Percentiles rank a stretch among this genome's conserved stretches.
phyloP scores from a whole-genome alignment of 169 alveolate species.

The Plasmodium blacklocki region DNA sequence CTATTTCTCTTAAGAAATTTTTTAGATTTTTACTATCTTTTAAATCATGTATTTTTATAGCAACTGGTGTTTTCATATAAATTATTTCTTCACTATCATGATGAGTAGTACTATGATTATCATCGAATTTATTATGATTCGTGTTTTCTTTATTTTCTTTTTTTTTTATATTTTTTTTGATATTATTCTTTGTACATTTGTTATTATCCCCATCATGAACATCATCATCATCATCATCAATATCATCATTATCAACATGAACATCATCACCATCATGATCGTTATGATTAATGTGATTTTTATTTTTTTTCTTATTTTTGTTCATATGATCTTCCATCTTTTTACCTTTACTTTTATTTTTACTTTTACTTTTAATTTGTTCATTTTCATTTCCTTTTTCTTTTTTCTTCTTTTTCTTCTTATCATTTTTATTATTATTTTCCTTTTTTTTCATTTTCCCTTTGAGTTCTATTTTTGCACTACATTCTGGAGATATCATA shows the following conservation, averaged over 20 bases:
- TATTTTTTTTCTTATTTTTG: neutral
- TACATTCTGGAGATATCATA: neutral
- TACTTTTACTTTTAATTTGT: neutral
- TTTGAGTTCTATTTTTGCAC: neutral
- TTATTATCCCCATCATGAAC: no score
- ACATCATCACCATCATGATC: neutral
- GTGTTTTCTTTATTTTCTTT: neutral
- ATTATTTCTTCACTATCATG: constrained; percentile 19
- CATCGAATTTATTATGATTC: no score
- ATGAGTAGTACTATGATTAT: neutral
- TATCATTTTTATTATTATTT: neutral
- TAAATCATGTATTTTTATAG: constrained; percentile 68
- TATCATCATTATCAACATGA: neutral
- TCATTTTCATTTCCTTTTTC: neutral
- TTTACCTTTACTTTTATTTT: neutral
- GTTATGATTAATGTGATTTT: no score
- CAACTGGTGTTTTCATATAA: constrained; percentile 45
- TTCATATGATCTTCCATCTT: neutral
- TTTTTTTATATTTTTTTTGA: no score
- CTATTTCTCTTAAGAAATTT: constrained; percentile 74
- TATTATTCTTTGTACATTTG: no score
- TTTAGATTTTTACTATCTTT: constrained; percentile 63
- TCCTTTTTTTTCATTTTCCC: constrained; percentile 10
- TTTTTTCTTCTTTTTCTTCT: neutral
- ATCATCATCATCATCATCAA: neutral